Percentiles rank a stretch among this genome's conserved stretches.
Conservation (phyloP, 208 protist genomes). For the Trichomonas tenax region DNA sequence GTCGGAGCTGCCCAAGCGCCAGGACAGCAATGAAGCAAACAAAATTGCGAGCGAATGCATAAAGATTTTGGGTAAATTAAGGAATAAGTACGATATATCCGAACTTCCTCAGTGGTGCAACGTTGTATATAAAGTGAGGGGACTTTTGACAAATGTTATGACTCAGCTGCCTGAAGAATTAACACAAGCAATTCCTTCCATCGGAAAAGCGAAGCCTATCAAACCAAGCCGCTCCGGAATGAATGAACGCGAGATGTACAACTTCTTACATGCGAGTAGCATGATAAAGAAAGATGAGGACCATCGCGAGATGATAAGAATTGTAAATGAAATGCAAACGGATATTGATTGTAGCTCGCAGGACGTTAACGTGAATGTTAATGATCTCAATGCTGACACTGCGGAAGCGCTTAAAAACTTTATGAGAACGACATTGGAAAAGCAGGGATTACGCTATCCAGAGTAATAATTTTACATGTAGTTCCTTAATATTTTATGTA, state of each 20-base stretch:
- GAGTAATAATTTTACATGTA: neutral
- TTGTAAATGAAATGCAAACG: neutral
- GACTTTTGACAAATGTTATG: neutral
- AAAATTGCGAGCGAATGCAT: neutral
- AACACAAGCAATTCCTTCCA: neutral
- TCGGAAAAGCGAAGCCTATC: neutral
- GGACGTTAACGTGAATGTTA: neutral
- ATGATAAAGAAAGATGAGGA: neutral
- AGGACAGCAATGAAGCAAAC: neutral
- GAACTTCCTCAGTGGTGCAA: neutral
- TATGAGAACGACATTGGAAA: slow-evolving; percentile 3
- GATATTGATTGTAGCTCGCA: neutral
- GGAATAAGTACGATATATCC: neutral
- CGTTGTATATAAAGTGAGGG: neutral
- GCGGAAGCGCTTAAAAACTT: neutral
- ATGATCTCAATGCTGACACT: neutral
- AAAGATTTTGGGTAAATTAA: neutral
- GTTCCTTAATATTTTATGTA: neutral
- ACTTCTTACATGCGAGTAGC: neutral
- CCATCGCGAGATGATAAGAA: neutral
- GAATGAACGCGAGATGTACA: neutral
- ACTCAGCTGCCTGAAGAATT: neutral
- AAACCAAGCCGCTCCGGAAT: neutral
- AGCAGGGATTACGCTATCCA: neutral
- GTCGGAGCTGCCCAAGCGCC: neutral